These are phyloP conservation scores for Penicillium sclerotiorum DNA, from an alignment of 2,329 filamentous ascomycete species.

Conservation along the genomic window DNA sequence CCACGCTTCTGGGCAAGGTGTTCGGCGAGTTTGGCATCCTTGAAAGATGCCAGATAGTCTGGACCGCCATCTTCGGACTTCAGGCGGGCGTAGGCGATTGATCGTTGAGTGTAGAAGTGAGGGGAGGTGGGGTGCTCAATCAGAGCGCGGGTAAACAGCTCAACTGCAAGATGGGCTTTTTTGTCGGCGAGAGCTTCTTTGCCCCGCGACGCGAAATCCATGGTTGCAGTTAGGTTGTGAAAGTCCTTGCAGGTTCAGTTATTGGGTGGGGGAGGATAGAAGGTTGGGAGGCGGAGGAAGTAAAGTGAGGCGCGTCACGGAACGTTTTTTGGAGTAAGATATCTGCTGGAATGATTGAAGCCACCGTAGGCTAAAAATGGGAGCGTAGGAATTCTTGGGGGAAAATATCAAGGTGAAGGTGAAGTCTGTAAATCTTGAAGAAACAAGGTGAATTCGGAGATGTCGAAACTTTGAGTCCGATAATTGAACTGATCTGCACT, in stretches of 20 bases:
- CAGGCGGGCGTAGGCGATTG: conserved; percentile 72
- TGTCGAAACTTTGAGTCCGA: too few relatives aligned
- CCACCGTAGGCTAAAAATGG: too few relatives aligned
- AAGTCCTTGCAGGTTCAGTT: background rate
- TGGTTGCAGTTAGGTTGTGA: conserved; percentile 25
- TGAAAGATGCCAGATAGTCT: conserved; percentile 57
- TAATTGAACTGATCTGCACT: too few relatives aligned
- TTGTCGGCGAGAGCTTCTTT: conserved; percentile 62
- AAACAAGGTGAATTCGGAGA: too few relatives aligned
- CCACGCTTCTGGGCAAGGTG: conserved; percentile 66
- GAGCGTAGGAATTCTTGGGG: too few relatives aligned
- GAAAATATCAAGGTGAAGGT: too few relatives aligned
- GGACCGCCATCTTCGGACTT: conserved; percentile 52
- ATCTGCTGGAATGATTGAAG: too few relatives aligned
- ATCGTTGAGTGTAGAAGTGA: conserved; percentile 78
- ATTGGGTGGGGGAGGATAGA: background rate
- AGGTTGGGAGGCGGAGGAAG: background rate
- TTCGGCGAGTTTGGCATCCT: conserved; percentile 69
- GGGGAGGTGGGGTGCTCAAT: conserved; percentile 65
- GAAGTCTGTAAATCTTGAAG: too few relatives aligned
- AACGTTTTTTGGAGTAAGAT: too few relatives aligned
- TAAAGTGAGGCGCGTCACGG: background rate
- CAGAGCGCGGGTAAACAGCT: conserved; percentile 69
- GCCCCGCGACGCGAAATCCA: conserved; percentile 60
- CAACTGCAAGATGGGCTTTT: conserved; percentile 69